Conservation (phyloP, 805 yeast genomes). For the Saccharomycopsis fibuligera region DNA sequence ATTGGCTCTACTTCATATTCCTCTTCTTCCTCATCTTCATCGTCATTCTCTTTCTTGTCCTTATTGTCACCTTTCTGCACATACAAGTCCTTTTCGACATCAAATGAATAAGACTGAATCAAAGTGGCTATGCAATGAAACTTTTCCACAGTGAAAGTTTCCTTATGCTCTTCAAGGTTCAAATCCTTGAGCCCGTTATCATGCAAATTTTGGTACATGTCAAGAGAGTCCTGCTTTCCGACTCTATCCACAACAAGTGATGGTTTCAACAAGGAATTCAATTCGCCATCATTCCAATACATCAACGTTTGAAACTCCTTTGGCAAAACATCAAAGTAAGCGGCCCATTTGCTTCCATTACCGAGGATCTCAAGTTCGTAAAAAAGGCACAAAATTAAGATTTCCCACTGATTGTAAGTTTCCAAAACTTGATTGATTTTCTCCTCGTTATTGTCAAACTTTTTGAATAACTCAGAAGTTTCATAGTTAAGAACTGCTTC, state of each 20-base stretch:
- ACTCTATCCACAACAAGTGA: constrained; percentile 64
- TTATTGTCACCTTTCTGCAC: constrained; percentile 25
- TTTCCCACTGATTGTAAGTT: constrained; percentile 65
- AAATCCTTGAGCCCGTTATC: constrained; percentile 35
- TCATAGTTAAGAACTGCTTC: constrained; percentile 49
- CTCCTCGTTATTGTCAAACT: constrained; percentile 29
- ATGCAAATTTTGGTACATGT: constrained; percentile 44
- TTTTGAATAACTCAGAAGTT: constrained; percentile 42
- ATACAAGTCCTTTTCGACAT: constrained; percentile 44
- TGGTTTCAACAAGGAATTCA: constrained; percentile 52
- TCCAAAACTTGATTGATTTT: constrained; percentile 29
- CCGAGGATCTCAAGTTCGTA: constrained; percentile 49
- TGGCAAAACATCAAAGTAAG: constrained; percentile 73
- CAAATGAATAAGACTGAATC: constrained; percentile 88
- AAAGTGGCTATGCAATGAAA: constrained; percentile 72
- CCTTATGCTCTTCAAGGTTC: constrained; percentile 30
- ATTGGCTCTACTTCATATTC: constrained; percentile 33
- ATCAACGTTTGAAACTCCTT: constrained; percentile 33
- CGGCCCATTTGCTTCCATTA: constrained; percentile 52
- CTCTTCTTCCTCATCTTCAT: constrained; percentile 25
- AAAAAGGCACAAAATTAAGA: constrained; percentile 59
- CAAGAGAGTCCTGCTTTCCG: constrained; percentile 62
- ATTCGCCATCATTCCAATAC: constrained; percentile 70
- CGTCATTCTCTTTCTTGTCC: constrained; percentile 30
- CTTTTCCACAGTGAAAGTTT: constrained; percentile 41